Base-by-base conservation (phyloP, 331 rosid species). In the Rosa hybrid region DNA sequence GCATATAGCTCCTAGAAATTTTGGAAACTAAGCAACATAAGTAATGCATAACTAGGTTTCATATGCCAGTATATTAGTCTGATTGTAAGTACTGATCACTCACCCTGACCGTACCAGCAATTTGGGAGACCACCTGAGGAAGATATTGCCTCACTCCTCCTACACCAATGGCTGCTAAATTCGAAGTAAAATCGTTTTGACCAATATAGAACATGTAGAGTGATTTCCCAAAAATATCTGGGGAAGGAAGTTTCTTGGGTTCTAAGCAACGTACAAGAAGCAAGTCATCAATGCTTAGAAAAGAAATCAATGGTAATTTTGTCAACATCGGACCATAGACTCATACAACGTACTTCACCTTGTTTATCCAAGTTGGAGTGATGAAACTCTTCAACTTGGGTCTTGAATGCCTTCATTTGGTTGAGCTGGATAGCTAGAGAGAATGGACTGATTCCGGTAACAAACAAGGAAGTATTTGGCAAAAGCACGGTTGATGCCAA, bases 141-240 rank as follows among this genome's bases (percentile, higher is more conserved):
- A 87, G 86, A 77, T 72, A 87, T 71, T 89, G 83, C 65, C 78
- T 79, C 68, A 85, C 89, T 67, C 92, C 90, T 34, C 64, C 68
- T 3, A 81, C 81, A 41, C 92, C 87, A 76, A 84, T 83, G 45
- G 81, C 84, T 20, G 48, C 81, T 67, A 89, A 83, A 56, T 85
- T 89, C 78, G 90, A 87, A 78, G 92, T 87, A 86, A 87, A 89
- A 71, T 87, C 90, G 45, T 85, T 89, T 79, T 89, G 92, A 14
- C 92, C 92, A 71, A 89, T 85, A 20, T 86, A 79, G 20, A 89
- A 84, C 20, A 85, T 85, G 77, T 85, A 89, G 39, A 89, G 48
- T 4, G 90, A 87, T 78, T 83, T 89, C 60, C 92, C 84, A 5
- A 89, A 81, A 11, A 87, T 67, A 59, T 83, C 78, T 13, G 75